These are phyloP conservation scores for Yamadazyma trypodendri DNA, from an alignment of 1,139 yeast genomes.

Conservation along the genomic window DNA sequence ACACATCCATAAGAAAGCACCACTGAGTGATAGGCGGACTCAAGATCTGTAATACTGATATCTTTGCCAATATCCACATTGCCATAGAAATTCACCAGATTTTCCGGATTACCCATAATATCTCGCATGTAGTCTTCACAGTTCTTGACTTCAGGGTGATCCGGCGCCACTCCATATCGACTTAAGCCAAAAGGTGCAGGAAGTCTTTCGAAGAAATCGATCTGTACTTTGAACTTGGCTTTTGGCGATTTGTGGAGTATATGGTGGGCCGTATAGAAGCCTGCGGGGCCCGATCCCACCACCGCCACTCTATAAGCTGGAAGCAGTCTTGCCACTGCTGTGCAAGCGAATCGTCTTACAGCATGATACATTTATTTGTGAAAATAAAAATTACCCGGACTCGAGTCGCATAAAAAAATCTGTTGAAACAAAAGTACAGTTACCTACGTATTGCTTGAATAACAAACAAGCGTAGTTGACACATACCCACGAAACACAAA, in stretches of 20 bases:
- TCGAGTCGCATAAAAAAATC: not conserved
- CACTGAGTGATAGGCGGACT: slow-evolving; percentile 63
- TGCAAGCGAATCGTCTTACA: not conserved
- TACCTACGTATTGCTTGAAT: not conserved
- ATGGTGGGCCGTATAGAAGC: slow-evolving; percentile 85
- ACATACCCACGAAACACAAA: not conserved
- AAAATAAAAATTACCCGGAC: slow-evolving; percentile 1
- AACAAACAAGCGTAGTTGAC: not conserved
- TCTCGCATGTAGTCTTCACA: slow-evolving; percentile 79
- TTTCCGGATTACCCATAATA: slow-evolving; percentile 36
- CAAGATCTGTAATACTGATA: slow-evolving; percentile 47
- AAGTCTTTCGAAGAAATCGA: slow-evolving; percentile 72
- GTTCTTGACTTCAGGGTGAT: slow-evolving; percentile 94
- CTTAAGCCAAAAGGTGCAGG: slow-evolving; percentile 93
- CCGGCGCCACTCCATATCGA: slow-evolving; percentile 98
- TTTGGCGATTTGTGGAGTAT: slow-evolving; percentile 49
- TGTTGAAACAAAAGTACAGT: not conserved
- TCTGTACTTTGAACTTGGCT: slow-evolving; percentile 37
- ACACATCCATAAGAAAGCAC: slow-evolving; percentile 84
- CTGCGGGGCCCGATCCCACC: slow-evolving; percentile 96
- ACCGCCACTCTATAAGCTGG: slow-evolving; percentile 53
- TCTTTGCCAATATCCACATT: slow-evolving; percentile 67
- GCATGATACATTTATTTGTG: not conserved
- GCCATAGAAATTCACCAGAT: slow-evolving; percentile 65
- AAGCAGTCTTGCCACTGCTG: not conserved